Evolutionary conservation across 352 stramenopile species (phyloP).

Genomic region (Globisporangium echinulatum): DNA sequence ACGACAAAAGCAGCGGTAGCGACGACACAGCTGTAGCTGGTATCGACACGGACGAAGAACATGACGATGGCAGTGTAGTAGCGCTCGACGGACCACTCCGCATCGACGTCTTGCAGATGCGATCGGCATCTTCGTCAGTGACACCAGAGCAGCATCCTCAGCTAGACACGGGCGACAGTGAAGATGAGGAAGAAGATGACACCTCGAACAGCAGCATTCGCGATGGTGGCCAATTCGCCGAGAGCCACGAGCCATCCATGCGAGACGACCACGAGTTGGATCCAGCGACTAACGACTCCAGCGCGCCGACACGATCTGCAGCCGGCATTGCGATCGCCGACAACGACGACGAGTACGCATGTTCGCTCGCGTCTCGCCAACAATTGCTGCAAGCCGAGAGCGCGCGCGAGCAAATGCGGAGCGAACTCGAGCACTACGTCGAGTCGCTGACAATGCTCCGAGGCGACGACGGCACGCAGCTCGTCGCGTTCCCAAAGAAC

Average conservation of each 20-base stretch:
- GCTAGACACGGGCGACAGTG: background rate
- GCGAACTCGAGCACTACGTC: slow-evolving; percentile 45
- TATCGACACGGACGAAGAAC: background rate
- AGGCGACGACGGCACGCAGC: slow-evolving; percentile 39
- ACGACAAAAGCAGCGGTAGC: background rate
- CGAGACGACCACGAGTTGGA: background rate
- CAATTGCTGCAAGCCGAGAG: slow-evolving; percentile 23
- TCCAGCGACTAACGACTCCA: background rate
- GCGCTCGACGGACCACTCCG: background rate
- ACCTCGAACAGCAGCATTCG: background rate
- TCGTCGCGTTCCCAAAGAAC: slow-evolving; percentile 54
- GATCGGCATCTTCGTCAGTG: background rate
- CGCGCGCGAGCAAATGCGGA: slow-evolving; percentile 27
- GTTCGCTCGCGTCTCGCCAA: slow-evolving; percentile 6
- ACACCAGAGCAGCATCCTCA: background rate
- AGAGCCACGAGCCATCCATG: no score
- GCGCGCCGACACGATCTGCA: no score
- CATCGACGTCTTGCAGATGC: background rate
- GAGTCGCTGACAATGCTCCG: slow-evolving; percentile 23
- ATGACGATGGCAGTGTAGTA: no score
- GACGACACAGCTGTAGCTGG: background rate
- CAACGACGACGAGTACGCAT: slow-evolving; percentile 18
- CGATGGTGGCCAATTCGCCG: no score
- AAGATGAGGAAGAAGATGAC: background rate
- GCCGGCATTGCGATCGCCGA: background rate